Conservation (phyloP, 306 rosid species). For the Trichosanthes truncata region DNA sequence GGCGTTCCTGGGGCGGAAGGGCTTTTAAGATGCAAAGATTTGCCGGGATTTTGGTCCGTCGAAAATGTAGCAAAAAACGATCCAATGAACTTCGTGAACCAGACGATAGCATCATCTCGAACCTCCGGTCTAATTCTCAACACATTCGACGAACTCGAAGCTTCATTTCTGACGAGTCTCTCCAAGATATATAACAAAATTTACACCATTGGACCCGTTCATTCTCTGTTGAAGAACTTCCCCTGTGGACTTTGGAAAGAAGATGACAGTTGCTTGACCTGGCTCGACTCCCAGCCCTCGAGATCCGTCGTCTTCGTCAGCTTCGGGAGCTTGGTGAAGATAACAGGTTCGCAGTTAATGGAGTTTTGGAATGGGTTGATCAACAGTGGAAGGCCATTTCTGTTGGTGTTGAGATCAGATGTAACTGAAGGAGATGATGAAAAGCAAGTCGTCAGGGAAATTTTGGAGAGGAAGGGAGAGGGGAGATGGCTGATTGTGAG, state of each 20-base stretch:
- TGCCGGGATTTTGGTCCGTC: conserved; percentile 24
- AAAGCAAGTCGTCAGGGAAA: not conserved
- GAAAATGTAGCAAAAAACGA: not conserved
- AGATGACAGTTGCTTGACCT: conserved; percentile 28
- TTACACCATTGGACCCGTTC: conserved; percentile 44
- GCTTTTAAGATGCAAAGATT: conserved; percentile 35
- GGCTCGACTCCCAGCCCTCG: conserved; percentile 36
- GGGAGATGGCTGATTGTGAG: conserved; percentile 24
- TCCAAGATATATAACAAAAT: conserved; percentile 17
- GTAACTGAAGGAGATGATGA: not conserved
- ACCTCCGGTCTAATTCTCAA: conserved; percentile 34
- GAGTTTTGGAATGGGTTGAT: conserved; percentile 55
- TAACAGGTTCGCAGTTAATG: conserved; percentile 9
- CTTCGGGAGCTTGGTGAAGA: conserved; percentile 27
- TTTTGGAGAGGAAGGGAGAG: conserved; percentile 11
- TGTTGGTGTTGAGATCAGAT: conserved; percentile 43
- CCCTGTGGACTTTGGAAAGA: conserved; percentile 8
- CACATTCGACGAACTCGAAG: conserved; percentile 53
- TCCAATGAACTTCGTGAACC: not conserved
- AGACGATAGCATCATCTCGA: conserved; percentile 5
- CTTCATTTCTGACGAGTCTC: conserved; percentile 20
- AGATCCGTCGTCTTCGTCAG: conserved; percentile 40
- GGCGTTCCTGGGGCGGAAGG: conserved; percentile 36
- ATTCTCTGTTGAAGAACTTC: conserved; percentile 7
- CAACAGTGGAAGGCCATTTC: conserved; percentile 27